Percentiles rank a stretch among this genome's conserved stretches.
These are phyloP conservation scores for Glaciozyma antarctica DNA, from an alignment of 768 basidiomycete genomes.

Conservation along the genomic window DNA sequence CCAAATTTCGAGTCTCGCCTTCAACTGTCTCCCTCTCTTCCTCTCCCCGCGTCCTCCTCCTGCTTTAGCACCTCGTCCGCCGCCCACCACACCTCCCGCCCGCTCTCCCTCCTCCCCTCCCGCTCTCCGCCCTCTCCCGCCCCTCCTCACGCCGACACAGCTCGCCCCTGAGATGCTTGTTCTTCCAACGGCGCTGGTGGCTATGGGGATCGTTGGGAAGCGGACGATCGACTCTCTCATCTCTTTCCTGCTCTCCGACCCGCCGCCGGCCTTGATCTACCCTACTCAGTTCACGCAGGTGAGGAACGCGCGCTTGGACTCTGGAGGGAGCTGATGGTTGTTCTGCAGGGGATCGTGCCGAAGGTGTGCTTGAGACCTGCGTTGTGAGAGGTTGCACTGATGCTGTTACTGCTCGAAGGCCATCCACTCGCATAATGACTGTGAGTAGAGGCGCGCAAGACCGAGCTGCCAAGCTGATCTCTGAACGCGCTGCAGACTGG, in stretches of 20 bases:
- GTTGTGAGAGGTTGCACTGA: background rate
- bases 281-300: conserved; percentile 4
- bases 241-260: background rate
- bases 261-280: background rate
- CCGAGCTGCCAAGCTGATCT: background rate
- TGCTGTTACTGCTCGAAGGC: background rate
- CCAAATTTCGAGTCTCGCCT: no score
- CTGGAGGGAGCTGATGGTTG: background rate
- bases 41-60: no score
- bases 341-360: background rate
- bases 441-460: background rate
- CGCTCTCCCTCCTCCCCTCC: background rate
- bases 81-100: no score
- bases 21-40: background rate
- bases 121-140: background rate
- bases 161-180: background rate
- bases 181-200: background rate
- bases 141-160: background rate
- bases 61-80: no score
- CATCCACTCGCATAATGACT: conserved; percentile 1
- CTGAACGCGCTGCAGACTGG: background rate
- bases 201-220: background rate
- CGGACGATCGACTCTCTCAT: background rate
- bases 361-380: background rate
- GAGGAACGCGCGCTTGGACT: background rate